phyloP scores from a whole-genome alignment of 192 early-diverging fungal species.

The Podila verticillata region DNA sequence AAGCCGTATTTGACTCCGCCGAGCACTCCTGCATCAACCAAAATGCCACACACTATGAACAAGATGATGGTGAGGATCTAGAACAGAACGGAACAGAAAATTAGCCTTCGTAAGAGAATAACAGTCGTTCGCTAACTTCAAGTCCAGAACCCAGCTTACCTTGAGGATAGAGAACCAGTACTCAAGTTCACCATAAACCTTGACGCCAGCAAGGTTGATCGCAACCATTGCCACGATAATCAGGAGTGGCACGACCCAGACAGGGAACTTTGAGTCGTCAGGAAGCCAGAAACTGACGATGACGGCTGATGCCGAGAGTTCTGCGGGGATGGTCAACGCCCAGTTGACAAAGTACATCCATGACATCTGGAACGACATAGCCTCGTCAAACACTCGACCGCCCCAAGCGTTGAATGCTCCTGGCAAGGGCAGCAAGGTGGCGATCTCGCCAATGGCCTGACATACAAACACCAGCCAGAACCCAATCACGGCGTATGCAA shows the following conservation, averaged over 20 bases:
- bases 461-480: constrained; percentile 76
- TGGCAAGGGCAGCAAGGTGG: constrained; percentile 81
- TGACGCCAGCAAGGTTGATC: constrained; percentile 72
- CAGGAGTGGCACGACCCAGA: constrained; percentile 43
- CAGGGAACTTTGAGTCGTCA: constrained; percentile 27
- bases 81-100: not conserved
- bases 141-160: constrained; percentile 1
- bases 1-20: constrained; percentile 71
- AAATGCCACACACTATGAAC: constrained; percentile 84
- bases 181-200: constrained; percentile 83
- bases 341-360: constrained; percentile 76
- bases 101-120: not conserved
- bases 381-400: constrained; percentile 83
- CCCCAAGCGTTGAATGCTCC: constrained; percentile 85
- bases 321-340: constrained; percentile 71
- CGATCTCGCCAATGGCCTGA: constrained; percentile 88
- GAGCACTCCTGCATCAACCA: constrained; percentile 74
- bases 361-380: constrained; percentile 75
- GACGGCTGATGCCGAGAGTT: constrained; percentile 84
- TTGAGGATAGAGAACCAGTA: constrained; percentile 73
- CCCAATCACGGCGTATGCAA: constrained; percentile 76
- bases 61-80: constrained; percentile 75
- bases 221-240: constrained; percentile 68
- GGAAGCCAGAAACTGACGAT: constrained; percentile 66
- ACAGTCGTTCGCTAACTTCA: not conserved